Evolutionary conservation across 2,329 filamentous ascomycete species (phyloP).

Genomic region (Cercospora zeina): DNA sequence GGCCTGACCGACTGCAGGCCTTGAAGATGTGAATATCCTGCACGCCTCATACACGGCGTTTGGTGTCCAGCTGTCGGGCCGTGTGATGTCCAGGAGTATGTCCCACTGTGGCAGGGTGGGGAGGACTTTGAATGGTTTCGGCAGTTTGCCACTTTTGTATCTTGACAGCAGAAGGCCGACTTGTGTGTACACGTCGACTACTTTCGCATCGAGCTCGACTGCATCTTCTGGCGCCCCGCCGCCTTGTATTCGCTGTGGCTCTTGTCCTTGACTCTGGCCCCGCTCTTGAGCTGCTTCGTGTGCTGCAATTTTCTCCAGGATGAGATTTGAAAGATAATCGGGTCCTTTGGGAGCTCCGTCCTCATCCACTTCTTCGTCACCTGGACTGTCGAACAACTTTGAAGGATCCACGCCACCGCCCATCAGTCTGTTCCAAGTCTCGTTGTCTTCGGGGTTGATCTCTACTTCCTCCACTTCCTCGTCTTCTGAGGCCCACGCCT

Average conservation of each 20-base stretch:
- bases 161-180: conserved; percentile 84
- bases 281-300: conserved; percentile 70
- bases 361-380: conserved; percentile 49
- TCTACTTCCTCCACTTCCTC: conserved; percentile 67
- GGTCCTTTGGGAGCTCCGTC: conserved; percentile 42
- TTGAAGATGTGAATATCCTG: conserved; percentile 84
- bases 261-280: conserved; percentile 55
- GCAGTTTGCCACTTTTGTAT: conserved; percentile 94
- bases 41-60: conserved; percentile 88
- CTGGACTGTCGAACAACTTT: conserved; percentile 63
- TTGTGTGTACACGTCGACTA: conserved; percentile 92
- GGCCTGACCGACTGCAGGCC: conserved; percentile 74
- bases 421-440: conserved; percentile 81
- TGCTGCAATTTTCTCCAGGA: conserved; percentile 88
- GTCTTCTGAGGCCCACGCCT: conserved; percentile 74
- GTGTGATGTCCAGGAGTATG: conserved; percentile 79
- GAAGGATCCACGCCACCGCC: conserved; percentile 74
- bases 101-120: conserved; percentile 92
- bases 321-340: conserved; percentile 83
- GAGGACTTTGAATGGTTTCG: conserved; percentile 96
- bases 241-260: conserved; percentile 56
- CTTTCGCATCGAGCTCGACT: conserved; percentile 83
- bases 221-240: conserved; percentile 71
- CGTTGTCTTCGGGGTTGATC: conserved; percentile 83
- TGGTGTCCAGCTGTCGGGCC: conserved; percentile 73